Evolutionary conservation across 2,329 filamentous ascomycete genomes (phyloP).

Genomic region (Claviceps capensis): DNA sequence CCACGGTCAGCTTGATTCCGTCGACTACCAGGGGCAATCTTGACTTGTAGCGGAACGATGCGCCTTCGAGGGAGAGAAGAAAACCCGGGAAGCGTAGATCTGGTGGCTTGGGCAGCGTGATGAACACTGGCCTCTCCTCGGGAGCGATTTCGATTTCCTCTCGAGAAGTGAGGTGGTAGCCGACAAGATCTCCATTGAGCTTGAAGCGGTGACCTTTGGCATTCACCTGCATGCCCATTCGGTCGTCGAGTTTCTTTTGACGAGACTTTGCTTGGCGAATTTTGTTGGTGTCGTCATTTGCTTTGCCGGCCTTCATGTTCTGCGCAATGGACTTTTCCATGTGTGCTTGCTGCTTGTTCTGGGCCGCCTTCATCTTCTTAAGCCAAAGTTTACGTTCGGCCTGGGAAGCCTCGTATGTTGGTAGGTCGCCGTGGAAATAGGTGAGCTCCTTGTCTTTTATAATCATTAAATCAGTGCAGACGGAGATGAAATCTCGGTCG

Average conservation of each 20-base stretch:
- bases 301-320: slow-evolving; percentile 62
- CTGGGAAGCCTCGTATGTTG: slow-evolving; percentile 55
- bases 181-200: slow-evolving; percentile 58
- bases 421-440: slow-evolving; percentile 63
- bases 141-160: slow-evolving; percentile 59
- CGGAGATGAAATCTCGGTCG: slow-evolving; percentile 67
- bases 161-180: slow-evolving; percentile 43
- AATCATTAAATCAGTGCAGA: slow-evolving; percentile 65
- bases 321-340: slow-evolving; percentile 65
- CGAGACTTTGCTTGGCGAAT: slow-evolving; percentile 72
- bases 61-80: slow-evolving; percentile 57
- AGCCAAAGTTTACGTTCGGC: slow-evolving; percentile 56
- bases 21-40: slow-evolving; percentile 33
- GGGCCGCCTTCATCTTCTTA: slow-evolving; percentile 64
- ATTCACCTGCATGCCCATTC: slow-evolving; percentile 63
- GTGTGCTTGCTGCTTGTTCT: slow-evolving; percentile 68
- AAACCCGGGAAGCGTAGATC: slow-evolving; percentile 64
- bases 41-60: slow-evolving; percentile 49
- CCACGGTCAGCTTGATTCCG: slow-evolving; percentile 53
- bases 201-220: slow-evolving; percentile 66
- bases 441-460: slow-evolving; percentile 57
- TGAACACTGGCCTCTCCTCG: slow-evolving; percentile 43
- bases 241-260: slow-evolving; percentile 73
- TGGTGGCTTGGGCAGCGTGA: slow-evolving; percentile 46
- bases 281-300: slow-evolving; percentile 72